These are phyloP conservation scores for Metschnikowia matae DNA, from an alignment of 805 yeast genomes.

Conservation along the genomic window DNA sequence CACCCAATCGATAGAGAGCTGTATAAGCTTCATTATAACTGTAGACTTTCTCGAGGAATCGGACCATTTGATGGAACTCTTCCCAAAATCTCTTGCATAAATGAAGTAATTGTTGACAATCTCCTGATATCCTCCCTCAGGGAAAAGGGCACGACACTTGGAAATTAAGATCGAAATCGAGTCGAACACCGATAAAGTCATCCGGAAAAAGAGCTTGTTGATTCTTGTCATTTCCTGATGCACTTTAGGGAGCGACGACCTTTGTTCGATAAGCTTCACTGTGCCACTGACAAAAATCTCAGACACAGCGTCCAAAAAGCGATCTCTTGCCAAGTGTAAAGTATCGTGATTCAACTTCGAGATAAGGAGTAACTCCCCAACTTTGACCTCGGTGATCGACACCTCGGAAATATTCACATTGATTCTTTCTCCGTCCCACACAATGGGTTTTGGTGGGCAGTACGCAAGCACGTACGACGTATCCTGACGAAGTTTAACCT, in stretches of 20 bases:
- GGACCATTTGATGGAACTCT: constrained; percentile 59
- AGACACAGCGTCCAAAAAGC: constrained; percentile 50
- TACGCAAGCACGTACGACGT: constrained; percentile 67
- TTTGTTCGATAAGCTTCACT: constrained; percentile 48
- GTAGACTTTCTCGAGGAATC: constrained; percentile 64
- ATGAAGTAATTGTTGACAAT: constrained; percentile 68
- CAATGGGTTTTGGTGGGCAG: constrained; percentile 77
- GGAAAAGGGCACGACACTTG: constrained; percentile 49
- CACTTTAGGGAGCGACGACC: constrained; percentile 69
- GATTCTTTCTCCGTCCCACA: constrained; percentile 83
- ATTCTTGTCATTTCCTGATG: constrained; percentile 67
- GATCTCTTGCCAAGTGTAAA: constrained; percentile 51
- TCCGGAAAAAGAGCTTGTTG: constrained; percentile 61
- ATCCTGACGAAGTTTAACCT: constrained; percentile 18
- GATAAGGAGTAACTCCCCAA: constrained; percentile 64
- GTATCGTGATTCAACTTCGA: constrained; percentile 53
- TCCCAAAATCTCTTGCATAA: constrained; percentile 78
- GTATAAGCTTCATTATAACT: constrained; percentile 67
- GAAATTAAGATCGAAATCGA: constrained; percentile 50
- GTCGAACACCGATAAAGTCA: constrained; percentile 62
- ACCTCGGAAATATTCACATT: constrained; percentile 46
- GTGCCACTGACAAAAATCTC: constrained; percentile 42
- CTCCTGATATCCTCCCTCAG: constrained; percentile 63
- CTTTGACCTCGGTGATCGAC: constrained; percentile 54
- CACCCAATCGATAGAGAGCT: constrained; percentile 84